A percentile compares a stretch with the other conserved stretches of the same genome.
phyloP scores from a whole-genome alignment of 106 monocot species.

The Allium sativum region DNA sequence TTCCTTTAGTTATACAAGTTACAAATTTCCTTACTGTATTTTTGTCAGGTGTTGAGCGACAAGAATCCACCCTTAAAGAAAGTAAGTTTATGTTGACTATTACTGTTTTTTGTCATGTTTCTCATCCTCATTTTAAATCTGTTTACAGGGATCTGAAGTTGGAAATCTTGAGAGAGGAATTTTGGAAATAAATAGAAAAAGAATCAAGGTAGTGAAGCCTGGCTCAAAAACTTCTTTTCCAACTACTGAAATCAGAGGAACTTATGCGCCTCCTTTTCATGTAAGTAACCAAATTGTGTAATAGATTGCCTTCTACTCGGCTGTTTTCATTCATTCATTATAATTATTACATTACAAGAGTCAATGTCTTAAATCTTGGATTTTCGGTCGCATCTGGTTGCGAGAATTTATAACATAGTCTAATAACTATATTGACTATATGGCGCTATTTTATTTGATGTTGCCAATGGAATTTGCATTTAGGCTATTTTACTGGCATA shows the following conservation, averaged over 20 bases:
- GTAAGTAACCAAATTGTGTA: slow-evolving; percentile 29
- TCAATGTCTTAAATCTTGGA: too few species aligned
- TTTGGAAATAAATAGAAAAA: slow-evolving; percentile 83
- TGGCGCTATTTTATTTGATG: too few species aligned
- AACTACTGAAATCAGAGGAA: slow-evolving; percentile 72
- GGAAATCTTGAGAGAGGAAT: slow-evolving; percentile 79
- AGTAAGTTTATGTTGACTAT: slow-evolving; percentile 24
- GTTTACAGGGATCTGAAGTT: slow-evolving; percentile 56
- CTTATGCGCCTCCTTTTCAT: slow-evolving; percentile 91
- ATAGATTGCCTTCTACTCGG: too few species aligned
- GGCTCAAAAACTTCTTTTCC: slow-evolving; percentile 92
- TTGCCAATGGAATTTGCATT: too few species aligned
- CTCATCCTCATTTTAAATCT: background rate
- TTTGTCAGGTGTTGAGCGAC: slow-evolving; percentile 54
- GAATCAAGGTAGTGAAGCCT: slow-evolving; percentile 91
- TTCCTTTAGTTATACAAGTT: too few species aligned
- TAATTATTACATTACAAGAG: too few species aligned
- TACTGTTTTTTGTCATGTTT: background rate
- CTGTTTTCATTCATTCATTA: too few species aligned
- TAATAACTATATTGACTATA: too few species aligned
- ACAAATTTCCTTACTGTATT: too few species aligned
- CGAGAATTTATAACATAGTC: too few species aligned
- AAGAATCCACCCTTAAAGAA: slow-evolving; percentile 62
- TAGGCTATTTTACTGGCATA: too few species aligned
- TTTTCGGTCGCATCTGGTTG: too few species aligned